phyloP scores from a whole-genome alignment of 495 filamentous ascomycete species.

The Podospora didyma region DNA sequence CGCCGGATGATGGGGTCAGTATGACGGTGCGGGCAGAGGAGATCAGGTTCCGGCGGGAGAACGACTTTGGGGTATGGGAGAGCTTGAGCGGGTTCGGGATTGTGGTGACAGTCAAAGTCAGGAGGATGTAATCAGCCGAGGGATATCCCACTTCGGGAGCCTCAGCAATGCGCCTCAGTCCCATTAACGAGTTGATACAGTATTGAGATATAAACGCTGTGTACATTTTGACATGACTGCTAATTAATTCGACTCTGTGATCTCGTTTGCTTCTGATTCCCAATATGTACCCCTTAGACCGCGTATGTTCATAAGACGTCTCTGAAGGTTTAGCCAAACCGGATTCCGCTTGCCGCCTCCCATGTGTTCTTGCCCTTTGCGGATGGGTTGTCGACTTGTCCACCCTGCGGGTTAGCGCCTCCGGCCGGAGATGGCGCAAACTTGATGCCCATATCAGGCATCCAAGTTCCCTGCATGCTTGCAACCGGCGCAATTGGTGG shows the following conservation, averaged over 20 bases:
- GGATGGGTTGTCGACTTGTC: conserved; percentile 5
- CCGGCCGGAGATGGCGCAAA: conserved; percentile 41
- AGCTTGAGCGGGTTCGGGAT: conserved; percentile 47
- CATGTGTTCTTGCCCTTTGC: conserved; percentile 37
- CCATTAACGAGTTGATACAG: too few relatives aligned
- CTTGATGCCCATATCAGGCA: conserved; percentile 73
- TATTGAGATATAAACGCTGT: too few relatives aligned
- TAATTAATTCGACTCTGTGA: too few relatives aligned
- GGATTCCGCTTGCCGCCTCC: conserved; percentile 60
- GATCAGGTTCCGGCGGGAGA: conserved; percentile 49
- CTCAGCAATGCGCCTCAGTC: too few relatives aligned
- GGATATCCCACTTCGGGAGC: too few relatives aligned
- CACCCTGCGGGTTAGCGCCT: not conserved
- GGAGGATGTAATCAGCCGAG: not conserved
- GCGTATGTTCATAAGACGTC: too few relatives aligned
- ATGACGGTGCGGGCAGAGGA: conserved; percentile 47
- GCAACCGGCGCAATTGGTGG: conserved; percentile 33
- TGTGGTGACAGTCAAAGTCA: conserved; percentile 32
- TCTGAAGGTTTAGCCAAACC: conserved; percentile 59
- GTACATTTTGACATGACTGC: too few relatives aligned
- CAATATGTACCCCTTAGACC: too few relatives aligned
- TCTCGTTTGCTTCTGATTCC: too few relatives aligned
- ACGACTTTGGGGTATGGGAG: conserved; percentile 50
- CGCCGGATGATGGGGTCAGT: conserved; percentile 17
- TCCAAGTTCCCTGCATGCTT: conserved; percentile 59